Evolutionary conservation across 805 yeast genomes (phyloP), one percentile per base, ranked within the genome.

Genomic region (Priceomyces haplophilus): DNA sequence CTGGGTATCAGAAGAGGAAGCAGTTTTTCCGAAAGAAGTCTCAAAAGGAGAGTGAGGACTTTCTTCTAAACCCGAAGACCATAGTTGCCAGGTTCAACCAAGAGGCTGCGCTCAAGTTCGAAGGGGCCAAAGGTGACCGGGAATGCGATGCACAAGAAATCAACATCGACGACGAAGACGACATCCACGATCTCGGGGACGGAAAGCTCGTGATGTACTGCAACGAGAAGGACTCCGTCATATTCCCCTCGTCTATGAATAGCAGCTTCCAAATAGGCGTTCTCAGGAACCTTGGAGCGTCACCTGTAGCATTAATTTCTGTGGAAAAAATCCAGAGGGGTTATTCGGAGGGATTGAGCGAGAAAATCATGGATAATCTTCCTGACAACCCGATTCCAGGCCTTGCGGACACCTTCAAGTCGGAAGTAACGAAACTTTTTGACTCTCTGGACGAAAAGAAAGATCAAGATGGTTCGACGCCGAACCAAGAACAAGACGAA

Each of bases 261-360:
- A 66, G 69, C 16, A 42, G 46, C 16, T 68, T 61, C 46, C 72
- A 70, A 46, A 49, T 70, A 25, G 61, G 55, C 13, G 64, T 65
- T 13, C 64, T 70, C 19, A 48, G 73, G 24, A 56, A 62, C 33
- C 59, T 68, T 44, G 67, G 54, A 35, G 69, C 51, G 52, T 64
- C 54, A 20, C 66, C 46, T 45, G 69, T 54, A 30, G 61, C 59
- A 20, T 69, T 55, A 50, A 53, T 79, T 39, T 78, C 82, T 7
- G 80, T 80, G 2, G 64, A 62, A 12, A 68, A 70, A 18, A 67
- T 80, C 1, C 71, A 65, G 16, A 64, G 87, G 49, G 86, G 85
- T 0, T 77, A 64, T 50, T 54, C 67, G 3, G 53, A 62, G 4
- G 65, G 60, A n/a, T 42, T 69, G 23, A 56, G 56, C n/a, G 49